phyloP scores from a whole-genome alignment of 306 rosid genomes.

The Amphicarpaea edgeworthii region DNA sequence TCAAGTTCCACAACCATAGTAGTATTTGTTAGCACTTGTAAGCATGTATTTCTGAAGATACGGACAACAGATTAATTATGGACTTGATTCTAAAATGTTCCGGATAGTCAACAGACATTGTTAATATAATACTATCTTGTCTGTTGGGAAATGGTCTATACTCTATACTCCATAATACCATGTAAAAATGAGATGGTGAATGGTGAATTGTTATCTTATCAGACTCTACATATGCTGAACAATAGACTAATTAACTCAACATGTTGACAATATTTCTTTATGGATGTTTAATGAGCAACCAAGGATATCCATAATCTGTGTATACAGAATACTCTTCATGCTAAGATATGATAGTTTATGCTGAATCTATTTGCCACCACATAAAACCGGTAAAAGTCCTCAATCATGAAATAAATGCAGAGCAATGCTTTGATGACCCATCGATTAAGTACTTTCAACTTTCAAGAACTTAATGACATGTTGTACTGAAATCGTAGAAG shows the following conservation, averaged over 20 bases:
- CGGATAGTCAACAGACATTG: conserved; percentile 22
- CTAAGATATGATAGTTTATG: background rate
- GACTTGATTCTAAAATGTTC: conserved; percentile 3
- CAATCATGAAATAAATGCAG: conserved; percentile 24
- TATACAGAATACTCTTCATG: background rate
- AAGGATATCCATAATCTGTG: background rate
- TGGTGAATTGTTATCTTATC: background rate
- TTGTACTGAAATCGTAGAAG: background rate
- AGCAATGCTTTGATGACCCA: conserved; percentile 32
- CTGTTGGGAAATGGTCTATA: background rate
- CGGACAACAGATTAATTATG: background rate
- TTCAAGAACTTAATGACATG: background rate
- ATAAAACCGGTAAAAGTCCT: conserved; percentile 18
- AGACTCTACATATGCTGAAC: background rate
- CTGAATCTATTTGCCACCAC: background rate
- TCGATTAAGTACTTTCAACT: background rate
- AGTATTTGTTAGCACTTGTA: conserved; percentile 18
- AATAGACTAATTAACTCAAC: background rate
- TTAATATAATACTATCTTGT: background rate
- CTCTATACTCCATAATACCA: too few relatives aligned
- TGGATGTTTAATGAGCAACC: background rate
- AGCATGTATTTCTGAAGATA: background rate
- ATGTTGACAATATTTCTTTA: background rate
- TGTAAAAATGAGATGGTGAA: conserved; percentile 11
- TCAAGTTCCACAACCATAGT: conserved; percentile 25